These are phyloP conservation scores for Pulveroboletus ravenelii DNA, from an alignment of 768 basidiomycete genomes.

Conservation along the genomic window DNA sequence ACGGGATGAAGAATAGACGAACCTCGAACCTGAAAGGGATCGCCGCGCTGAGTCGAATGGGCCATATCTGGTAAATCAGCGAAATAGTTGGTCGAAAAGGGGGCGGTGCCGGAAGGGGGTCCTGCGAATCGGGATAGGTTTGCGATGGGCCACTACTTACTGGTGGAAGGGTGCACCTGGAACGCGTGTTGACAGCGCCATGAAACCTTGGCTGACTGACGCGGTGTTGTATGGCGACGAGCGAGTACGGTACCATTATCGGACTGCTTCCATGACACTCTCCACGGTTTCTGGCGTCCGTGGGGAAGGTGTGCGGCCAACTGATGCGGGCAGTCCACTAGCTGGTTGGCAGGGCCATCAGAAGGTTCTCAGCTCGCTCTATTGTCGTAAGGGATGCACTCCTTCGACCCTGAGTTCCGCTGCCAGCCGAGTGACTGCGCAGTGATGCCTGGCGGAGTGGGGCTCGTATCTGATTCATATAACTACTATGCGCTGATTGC, in stretches of 20 bases:
- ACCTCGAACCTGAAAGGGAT: conserved; percentile 16
- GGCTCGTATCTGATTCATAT: background rate
- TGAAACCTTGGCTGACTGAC: conserved; percentile 34
- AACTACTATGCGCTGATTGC: conserved; percentile 13
- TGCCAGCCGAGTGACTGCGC: no score
- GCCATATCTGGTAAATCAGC: conserved; percentile 34
- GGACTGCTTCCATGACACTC: conserved; percentile 27
- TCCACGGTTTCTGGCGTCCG: conserved; percentile 17
- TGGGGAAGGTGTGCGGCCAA: conserved; percentile 16
- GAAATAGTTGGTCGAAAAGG: conserved; percentile 7
- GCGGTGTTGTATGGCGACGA: conserved; percentile 28
- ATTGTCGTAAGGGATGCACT: conserved; percentile 20
- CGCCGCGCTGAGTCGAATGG: conserved; percentile 14
- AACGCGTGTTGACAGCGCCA: conserved; percentile 31
- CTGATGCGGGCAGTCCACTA: background rate
- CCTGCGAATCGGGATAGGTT: conserved; percentile 17
- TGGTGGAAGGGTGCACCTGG: conserved; percentile 27
- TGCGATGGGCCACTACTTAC: no score
- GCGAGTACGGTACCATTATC: conserved; percentile 22
- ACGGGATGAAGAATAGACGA: conserved; percentile 24
- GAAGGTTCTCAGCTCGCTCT: conserved; percentile 6
- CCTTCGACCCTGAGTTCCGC: no score
- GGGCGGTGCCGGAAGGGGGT: conserved; percentile 26
- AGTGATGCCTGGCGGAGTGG: no score
- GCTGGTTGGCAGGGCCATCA: conserved; percentile 6